A percentile compares a stretch with the other conserved stretches of the same genome.
phyloP scores from a whole-genome alignment of 2,329 filamentous ascomycete genomes.

The Emergomyces africanus region DNA sequence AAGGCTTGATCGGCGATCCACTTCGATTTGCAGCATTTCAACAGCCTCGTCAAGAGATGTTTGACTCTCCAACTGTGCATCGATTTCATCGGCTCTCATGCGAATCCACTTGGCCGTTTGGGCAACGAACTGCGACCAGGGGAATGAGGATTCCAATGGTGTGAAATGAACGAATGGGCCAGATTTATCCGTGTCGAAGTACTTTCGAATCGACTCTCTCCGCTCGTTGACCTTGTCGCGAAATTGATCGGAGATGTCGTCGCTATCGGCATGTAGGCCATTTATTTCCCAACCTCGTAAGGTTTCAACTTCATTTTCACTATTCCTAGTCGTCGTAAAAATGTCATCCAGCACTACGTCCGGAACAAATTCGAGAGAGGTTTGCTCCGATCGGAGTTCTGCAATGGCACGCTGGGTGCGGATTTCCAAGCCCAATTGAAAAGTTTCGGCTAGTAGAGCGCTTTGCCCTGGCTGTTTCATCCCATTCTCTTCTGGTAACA shows the following conservation, averaged over 20 bases:
- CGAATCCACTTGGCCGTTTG: slow-evolving; percentile 36
- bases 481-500: neutral
- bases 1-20: slow-evolving; percentile 22
- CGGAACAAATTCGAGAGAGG: neutral
- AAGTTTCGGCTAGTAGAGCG: slow-evolving; percentile 2
- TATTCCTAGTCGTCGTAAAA: slow-evolving; percentile 1
- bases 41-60: slow-evolving; percentile 29
- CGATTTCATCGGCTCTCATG: slow-evolving; percentile 34
- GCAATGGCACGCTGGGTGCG: slow-evolving; percentile 10
- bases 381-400: neutral
- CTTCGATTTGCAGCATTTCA: slow-evolving; percentile 10
- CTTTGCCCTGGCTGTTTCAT: neutral
- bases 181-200: neutral
- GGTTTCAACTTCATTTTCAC: neutral
- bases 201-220: slow-evolving; percentile 1
- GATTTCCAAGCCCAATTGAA: slow-evolving; percentile 9
- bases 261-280: slow-evolving; percentile 4
- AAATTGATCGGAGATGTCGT: neutral
- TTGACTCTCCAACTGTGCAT: slow-evolving; percentile 26
- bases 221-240: slow-evolving; percentile 2
- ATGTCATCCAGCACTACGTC: slow-evolving; percentile 2
- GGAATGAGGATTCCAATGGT: slow-evolving; percentile 32
- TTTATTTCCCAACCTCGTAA: slow-evolving; percentile 9
- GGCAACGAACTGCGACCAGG: slow-evolving; percentile 38
- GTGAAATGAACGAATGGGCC: slow-evolving; percentile 27